Conservation (phyloP, 2,329 filamentous ascomycete species). For the Fusarium buxicola region DNA sequence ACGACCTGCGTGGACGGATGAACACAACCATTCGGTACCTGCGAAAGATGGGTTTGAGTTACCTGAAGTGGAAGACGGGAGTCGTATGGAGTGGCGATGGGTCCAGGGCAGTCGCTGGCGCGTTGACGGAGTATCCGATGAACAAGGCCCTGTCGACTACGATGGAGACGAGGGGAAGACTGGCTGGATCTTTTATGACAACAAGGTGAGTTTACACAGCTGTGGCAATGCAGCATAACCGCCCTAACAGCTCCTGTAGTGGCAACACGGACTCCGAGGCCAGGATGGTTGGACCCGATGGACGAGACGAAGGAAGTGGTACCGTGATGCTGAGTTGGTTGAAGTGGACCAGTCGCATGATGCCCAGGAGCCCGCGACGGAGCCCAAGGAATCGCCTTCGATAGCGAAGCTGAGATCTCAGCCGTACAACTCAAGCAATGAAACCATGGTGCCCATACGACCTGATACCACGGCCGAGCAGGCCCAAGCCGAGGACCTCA, state of each 20-base stretch:
- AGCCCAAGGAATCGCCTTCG: slow-evolving; percentile 42
- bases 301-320: slow-evolving; percentile 95
- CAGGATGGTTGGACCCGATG: slow-evolving; percentile 94
- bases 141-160: slow-evolving; percentile 58
- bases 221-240: rapidly evolving
- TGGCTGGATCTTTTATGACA: slow-evolving; percentile 98
- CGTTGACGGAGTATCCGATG: slow-evolving; percentile 78
- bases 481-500: slow-evolving; percentile 43
- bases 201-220: slow-evolving; percentile 72
- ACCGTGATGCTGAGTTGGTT: slow-evolving; percentile 93
- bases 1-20: slow-evolving; percentile 91
- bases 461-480: slow-evolving; percentile 43
- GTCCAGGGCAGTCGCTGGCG: slow-evolving; percentile 87
- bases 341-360: slow-evolving; percentile 65
- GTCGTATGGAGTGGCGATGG: slow-evolving; percentile 76
- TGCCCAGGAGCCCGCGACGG: slow-evolving; percentile 54
- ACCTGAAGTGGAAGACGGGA: slow-evolving; percentile 70
- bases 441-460: slow-evolving; percentile 52
- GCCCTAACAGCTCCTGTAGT: slow-evolving; percentile 63
- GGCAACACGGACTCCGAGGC: slow-evolving; percentile 87
- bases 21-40: slow-evolving; percentile 86
- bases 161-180: slow-evolving; percentile 71
- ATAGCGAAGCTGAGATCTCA: slow-evolving; percentile 42
- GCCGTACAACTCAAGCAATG: slow-evolving; percentile 52
- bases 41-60: slow-evolving; percentile 76